phyloP scores from a whole-genome alignment of 2,329 filamentous ascomycete species.

The Ophiostoma himal-ulmi region DNA sequence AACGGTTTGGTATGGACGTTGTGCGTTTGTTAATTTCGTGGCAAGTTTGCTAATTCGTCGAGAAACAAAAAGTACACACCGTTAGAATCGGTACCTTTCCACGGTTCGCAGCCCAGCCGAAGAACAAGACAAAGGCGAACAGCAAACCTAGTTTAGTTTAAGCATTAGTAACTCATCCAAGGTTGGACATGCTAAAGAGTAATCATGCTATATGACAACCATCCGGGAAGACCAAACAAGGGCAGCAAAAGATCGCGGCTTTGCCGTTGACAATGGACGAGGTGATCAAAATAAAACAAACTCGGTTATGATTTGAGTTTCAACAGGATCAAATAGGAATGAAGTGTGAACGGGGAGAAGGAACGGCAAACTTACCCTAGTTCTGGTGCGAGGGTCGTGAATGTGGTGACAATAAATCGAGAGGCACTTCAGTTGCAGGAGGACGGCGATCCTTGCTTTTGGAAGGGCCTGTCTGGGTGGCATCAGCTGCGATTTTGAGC shows the following conservation, averaged over 20 bases:
- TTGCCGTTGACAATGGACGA: neutral
- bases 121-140: neutral
- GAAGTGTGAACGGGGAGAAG: neutral
- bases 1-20: neutral
- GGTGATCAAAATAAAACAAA: neutral
- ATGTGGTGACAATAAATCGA: neutral
- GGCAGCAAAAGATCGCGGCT: neutral
- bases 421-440: neutral
- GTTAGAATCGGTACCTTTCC: neutral
- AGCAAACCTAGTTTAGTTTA: neutral
- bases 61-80: neutral
- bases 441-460: neutral
- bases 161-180: neutral
- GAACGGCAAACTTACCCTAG: neutral
- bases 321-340: neutral
- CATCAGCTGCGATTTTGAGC: neutral
- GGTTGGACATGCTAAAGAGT: neutral
- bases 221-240: neutral
- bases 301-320: neutral
- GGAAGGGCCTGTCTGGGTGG: neutral
- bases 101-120: neutral
- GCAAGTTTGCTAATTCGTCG: neutral
- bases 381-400: neutral
- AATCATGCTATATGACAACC: neutral
- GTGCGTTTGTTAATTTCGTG: neutral